These are phyloP conservation scores for Rhynchospora pubera DNA, from an alignment of 176 grass and related monocot species.

Conservation along the genomic window DNA sequence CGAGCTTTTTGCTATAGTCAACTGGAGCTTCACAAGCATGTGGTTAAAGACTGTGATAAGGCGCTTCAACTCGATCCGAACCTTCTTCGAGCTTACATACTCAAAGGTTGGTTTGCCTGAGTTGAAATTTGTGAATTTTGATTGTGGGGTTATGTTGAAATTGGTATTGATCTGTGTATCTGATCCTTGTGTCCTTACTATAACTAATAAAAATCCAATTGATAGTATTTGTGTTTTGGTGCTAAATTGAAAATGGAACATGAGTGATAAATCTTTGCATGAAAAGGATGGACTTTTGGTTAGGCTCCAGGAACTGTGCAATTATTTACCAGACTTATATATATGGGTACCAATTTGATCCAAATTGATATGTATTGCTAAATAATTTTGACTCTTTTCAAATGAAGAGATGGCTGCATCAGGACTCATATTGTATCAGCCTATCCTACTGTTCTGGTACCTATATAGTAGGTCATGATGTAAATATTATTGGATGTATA, in stretches of 20 bases:
- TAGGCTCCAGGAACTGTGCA: not conserved
- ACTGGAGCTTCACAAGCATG: slow-evolving; percentile 96
- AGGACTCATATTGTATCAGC: not conserved
- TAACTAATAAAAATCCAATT: not conserved
- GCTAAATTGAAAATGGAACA: not conserved
- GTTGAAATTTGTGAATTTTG: not conserved
- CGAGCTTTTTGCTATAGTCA: slow-evolving; percentile 94
- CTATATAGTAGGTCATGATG: not conserved
- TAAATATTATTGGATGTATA: slow-evolving; percentile 13
- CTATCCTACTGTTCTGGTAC: not conserved
- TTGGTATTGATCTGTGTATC: not conserved
- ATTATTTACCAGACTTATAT: not conserved
- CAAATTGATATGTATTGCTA: not conserved
- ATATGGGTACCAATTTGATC: not conserved
- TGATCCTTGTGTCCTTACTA: not conserved
- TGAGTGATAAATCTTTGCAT: not conserved
- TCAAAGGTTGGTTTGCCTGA: slow-evolving; percentile 55
- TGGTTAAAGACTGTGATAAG: slow-evolving; percentile 91
- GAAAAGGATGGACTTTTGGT: not conserved
- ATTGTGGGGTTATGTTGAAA: not conserved
- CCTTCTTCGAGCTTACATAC: slow-evolving; percentile 82
- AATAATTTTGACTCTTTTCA: not conserved
- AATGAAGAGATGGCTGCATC: not conserved
- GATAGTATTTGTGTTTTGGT: not conserved
- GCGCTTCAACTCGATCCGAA: slow-evolving; percentile 50